Evolutionary conservation across 202 grass and related monocot species (phyloP), one percentile per base, ranked within the genome.

Genomic region (Panicum hallii): DNA sequence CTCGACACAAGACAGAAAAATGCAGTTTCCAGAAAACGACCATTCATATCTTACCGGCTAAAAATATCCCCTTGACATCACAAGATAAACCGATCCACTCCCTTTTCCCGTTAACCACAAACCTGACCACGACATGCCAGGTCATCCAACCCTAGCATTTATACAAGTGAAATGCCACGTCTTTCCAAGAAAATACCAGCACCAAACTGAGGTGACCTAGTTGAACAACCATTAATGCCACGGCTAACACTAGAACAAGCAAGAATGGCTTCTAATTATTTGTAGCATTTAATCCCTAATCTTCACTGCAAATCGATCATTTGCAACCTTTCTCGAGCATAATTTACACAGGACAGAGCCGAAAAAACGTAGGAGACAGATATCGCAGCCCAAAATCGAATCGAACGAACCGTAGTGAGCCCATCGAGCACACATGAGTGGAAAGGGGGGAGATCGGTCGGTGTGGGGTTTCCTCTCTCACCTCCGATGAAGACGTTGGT

Each of bases 401-500:
- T 64, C 14, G 26, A 87, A 49, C 20, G 36, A 82, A 40, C 26
- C 32, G 13, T 26, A 75, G 40, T 12, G 34, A 60, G 12, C 12
- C 9, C 60, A 42, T 13, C 10, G 57, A 62, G 15, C 36, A 38
- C 19, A 34, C 2, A 46, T 4, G 61, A 58, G 40, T 20, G 40
- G 3, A 41, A 75, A 75, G 11, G 80, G 45, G 69, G 43, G 54
- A 65, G 68, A 68, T 89, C 68, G 20, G 49, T 67, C 9, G 72
- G 23, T 2, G 15, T 42, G 73, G 11, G 1, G 4, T 4, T 13
- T 49, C 2, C 5, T 74, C 63, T 66, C 68, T 85, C 49, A 91
- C 92, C 92, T 92, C 92, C 92, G 63, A 94, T 62, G 85, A 89
- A 91, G 79, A 94, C 65, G 77, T 94, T 94, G 57, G 89, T 74